Conservation (phyloP, 1,284 basidiomycete species). For the Violaceomyces palustris region DNA sequence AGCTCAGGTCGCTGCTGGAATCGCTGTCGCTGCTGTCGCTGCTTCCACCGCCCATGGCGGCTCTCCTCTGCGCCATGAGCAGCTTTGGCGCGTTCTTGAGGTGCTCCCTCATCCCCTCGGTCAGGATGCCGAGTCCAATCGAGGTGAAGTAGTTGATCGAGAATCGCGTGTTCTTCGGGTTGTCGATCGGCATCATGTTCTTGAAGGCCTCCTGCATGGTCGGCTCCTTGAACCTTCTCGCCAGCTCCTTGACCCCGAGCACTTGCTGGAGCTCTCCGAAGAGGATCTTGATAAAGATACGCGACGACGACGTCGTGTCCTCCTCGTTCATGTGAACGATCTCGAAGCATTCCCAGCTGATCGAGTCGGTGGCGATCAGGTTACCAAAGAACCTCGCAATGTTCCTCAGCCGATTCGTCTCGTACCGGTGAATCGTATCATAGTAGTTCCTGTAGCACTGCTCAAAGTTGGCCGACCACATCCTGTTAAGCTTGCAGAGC, state of each 20-base stretch:
- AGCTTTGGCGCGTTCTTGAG: slow-evolving; percentile 87
- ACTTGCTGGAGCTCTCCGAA: slow-evolving; percentile 89
- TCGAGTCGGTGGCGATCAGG: slow-evolving; percentile 66
- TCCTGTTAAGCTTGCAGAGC: slow-evolving; percentile 88
- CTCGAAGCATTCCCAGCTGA: slow-evolving; percentile 82
- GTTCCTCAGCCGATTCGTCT: slow-evolving; percentile 94
- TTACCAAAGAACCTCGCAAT: slow-evolving; percentile 96
- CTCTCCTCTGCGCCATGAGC: slow-evolving; percentile 83
- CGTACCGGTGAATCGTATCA: slow-evolving; percentile 94
- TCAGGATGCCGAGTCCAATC: slow-evolving; percentile 81
- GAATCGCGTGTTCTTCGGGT: slow-evolving; percentile 94
- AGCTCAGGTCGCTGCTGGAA: too few species aligned
- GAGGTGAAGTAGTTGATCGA: slow-evolving; percentile 92
- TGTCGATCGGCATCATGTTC: slow-evolving; percentile 90
- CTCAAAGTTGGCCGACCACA: slow-evolving; percentile 87
- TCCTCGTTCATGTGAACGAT: slow-evolving; percentile 92
- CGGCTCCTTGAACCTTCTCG: slow-evolving; percentile 67
- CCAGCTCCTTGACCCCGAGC: slow-evolving; percentile 75
- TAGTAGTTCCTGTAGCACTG: slow-evolving; percentile 85
- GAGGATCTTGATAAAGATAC: slow-evolving; percentile 97
- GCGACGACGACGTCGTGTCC: slow-evolving; percentile 88
- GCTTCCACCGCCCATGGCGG: slow-evolving; percentile 35
- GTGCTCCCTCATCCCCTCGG: slow-evolving; percentile 94
- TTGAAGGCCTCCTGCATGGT: slow-evolving; percentile 65
- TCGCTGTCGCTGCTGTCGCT: slow-evolving; percentile 19